Evolutionary conservation across 129 eudicot genomes (phyloP).

Genomic region (Saposhnikovia divaricata): DNA sequence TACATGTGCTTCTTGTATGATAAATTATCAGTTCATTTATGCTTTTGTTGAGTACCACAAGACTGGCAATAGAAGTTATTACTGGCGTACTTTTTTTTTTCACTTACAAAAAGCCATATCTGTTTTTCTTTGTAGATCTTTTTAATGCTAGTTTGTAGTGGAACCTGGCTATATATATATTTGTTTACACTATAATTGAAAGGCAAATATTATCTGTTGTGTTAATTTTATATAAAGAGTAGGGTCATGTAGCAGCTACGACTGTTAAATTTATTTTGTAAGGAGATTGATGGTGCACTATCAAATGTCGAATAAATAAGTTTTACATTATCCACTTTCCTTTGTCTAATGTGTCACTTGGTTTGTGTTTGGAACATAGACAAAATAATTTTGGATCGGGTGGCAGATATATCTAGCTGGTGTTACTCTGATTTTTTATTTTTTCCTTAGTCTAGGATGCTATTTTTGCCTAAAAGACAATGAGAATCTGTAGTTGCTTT

Average conservation of each 20-base stretch:
- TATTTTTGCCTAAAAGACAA: background rate
- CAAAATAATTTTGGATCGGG: background rate
- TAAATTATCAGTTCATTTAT: background rate
- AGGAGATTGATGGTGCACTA: background rate
- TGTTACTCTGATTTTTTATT: background rate
- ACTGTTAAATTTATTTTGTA: background rate
- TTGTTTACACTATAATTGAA: background rate
- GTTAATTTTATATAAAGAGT: background rate
- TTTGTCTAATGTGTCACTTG: background rate
- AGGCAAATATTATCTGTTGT: background rate
- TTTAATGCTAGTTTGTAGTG: background rate
- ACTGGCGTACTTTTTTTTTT: too few relatives aligned
- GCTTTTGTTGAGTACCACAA: background rate
- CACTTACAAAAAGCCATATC: background rate
- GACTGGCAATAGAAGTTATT: too few relatives aligned
- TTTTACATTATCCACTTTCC: background rate
- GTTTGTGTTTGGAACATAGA: background rate
- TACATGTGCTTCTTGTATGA: constrained; percentile 15
- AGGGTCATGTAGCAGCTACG: background rate
- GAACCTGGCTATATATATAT: background rate
- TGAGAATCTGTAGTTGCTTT: background rate
- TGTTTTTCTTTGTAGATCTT: too few relatives aligned
- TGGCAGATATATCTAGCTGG: background rate
- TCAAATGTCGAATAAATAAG: background rate
- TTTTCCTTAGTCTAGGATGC: background rate